A percentile compares a stretch with the other conserved stretches of the same genome.
phyloP scores from a whole-genome alignment of 352 stramenopile genomes.

The Aphanomyces cochlioides region DNA sequence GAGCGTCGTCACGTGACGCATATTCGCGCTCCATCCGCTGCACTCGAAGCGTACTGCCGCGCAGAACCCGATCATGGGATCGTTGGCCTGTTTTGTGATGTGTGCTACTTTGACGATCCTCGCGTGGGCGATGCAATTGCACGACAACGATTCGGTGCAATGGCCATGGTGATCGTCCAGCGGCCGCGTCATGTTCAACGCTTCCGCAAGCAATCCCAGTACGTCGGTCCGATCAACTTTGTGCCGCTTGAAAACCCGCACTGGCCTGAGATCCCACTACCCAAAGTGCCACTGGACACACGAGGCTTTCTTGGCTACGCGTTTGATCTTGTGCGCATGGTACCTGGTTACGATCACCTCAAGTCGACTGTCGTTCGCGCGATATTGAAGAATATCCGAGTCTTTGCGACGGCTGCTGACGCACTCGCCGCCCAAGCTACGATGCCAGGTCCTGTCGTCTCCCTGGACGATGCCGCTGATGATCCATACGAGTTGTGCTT shows the following conservation, averaged over 20 bases:
- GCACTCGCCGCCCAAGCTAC: conserved; percentile 28
- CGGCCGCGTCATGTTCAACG: conserved; percentile 55
- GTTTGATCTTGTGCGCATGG: conserved; percentile 59
- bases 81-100: conserved; percentile 74
- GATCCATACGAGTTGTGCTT: conserved; percentile 9
- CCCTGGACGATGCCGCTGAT: conserved; percentile 1
- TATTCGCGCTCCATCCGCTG: conserved; percentile 39
- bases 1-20: conserved; percentile 50
- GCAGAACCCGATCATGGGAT: conserved; percentile 54
- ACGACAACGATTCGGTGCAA: conserved; percentile 48
- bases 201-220: conserved; percentile 51
- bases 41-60: conserved; percentile 54
- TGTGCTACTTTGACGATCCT: conserved; percentile 60
- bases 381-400: conserved; percentile 70
- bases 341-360: conserved; percentile 52
- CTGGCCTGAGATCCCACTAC: conserved; percentile 57
- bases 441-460: neutral
- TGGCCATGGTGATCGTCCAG: conserved; percentile 59
- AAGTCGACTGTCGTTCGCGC: conserved; percentile 66
- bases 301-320: conserved; percentile 69
- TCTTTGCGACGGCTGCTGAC: conserved; percentile 59
- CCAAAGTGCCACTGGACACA: conserved; percentile 33
- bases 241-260: conserved; percentile 64
- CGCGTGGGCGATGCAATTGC: conserved; percentile 55
- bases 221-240: conserved; percentile 59